Evolutionary conservation across 2,329 filamentous ascomycete species (phyloP), one percentile per base, ranked within the genome.

Genomic region (Ceratocystiopsis minuta): DNA sequence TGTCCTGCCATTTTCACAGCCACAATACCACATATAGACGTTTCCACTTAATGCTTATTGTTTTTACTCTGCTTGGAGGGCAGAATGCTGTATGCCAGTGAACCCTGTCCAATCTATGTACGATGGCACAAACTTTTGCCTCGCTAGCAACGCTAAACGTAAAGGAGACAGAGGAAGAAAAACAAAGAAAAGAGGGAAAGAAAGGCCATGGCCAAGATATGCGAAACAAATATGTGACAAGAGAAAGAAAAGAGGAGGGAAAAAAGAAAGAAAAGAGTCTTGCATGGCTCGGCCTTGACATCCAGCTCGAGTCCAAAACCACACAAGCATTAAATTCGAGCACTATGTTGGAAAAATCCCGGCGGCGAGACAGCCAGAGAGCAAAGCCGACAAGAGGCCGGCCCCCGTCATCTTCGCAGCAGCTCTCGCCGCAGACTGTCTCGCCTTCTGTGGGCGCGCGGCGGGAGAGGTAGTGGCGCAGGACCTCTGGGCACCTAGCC

Each of bases 401-500:
- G 32, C n/a, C 14, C 14, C 16, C 24, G 28, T 16, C 20, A 15
- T 42, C 40, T 39, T 18, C 34, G 39, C 33, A 36, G 44, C 13
- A 43, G 33, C 34, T 46, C 42, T 7, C 44, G 40, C 11, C 43
- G 38, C n/a, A 49, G 41, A 12, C 44, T 45, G 37, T 39, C 24
- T 36, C 41, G 39, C 15, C 36, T 37, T 24, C 40, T 33, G 15
- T 34, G 28, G 6, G 38, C 16, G 1, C 28, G 43, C 24, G 4
- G 24, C 10, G 40, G 47, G 4, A 32, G 10, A 32, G 11, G 10
- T 10, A 36, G 14, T 13, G 39, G 40, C 20, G 24, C 16, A n/a
- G 33, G 32, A 35, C 12, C 20, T 7, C 43, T 44, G 38, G 31
- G 46, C 38, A 16, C 41, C 49, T 50, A 49, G 39, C 40, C 42